Conservation (phyloP, 768 basidiomycete genomes). For the Ramaria sp. region DNA sequence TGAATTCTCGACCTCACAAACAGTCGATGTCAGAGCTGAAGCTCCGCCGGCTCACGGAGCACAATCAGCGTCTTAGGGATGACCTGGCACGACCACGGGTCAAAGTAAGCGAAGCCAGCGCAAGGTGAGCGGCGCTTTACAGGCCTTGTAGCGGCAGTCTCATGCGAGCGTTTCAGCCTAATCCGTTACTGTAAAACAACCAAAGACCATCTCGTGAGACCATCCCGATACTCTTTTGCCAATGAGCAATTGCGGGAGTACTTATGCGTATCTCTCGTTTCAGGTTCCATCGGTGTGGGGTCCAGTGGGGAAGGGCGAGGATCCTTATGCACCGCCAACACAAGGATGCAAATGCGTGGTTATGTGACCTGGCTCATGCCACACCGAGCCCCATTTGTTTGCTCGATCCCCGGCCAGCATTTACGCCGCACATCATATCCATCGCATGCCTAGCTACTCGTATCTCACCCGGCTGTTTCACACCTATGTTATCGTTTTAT, state of each 20-base stretch:
- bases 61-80: conserved; percentile 84
- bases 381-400: neutral
- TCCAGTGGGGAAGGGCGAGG: conserved; percentile 80
- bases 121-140: conserved; percentile 44
- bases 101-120: conserved; percentile 83
- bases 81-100: conserved; percentile 85
- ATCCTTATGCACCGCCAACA: conserved; percentile 78
- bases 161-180: conserved; percentile 38
- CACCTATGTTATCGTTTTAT: conserved; percentile 1
- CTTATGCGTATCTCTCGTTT: conserved; percentile 13
- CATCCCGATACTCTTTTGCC: conserved; percentile 1
- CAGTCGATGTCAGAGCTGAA: conserved; percentile 98
- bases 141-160: neutral
- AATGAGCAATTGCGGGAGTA: neutral
- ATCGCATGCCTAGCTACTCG: neutral
- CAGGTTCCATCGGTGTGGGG: conserved; percentile 97
- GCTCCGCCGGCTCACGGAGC: conserved; percentile 85
- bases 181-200: conserved; percentile 93
- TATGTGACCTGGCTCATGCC: conserved; percentile 31
- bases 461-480: neutral
- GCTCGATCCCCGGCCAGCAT: neutral
- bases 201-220: conserved; percentile 78
- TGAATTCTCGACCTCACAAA: conserved; percentile 31
- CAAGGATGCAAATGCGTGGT: conserved; percentile 56
- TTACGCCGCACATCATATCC: neutral